These are phyloP conservation scores for Penicillium italicum DNA, from an alignment of 2,329 filamentous ascomycete species.

Conservation along the genomic window DNA sequence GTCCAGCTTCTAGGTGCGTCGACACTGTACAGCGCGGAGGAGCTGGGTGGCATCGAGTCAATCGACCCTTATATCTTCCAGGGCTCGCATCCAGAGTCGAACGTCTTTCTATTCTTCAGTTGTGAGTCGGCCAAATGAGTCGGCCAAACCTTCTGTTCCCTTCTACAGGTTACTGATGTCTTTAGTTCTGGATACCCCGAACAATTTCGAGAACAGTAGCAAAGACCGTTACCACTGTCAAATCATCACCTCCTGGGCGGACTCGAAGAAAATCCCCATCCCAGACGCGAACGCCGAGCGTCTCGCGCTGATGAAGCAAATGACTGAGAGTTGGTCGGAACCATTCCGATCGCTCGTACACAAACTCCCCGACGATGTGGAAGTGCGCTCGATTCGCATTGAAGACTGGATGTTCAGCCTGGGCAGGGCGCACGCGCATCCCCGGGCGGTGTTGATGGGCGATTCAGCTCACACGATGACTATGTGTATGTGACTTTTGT, in stretches of 20 bases:
- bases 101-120: conserved; percentile 54
- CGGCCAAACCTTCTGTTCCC: too few relatives aligned
- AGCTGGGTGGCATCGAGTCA: conserved; percentile 43
- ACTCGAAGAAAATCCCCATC: conserved; percentile 35
- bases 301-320: conserved; percentile 42
- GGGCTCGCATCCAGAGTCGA: conserved; percentile 50
- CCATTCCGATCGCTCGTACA: conserved; percentile 48
- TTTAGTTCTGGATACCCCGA: conserved; percentile 50
- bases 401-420: conserved; percentile 48
- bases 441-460: conserved; percentile 49
- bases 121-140: conserved; percentile 39
- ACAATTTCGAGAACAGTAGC: conserved; percentile 37
- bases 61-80: conserved; percentile 57
- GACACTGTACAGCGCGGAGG: conserved; percentile 39
- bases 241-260: conserved; percentile 53
- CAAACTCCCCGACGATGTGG: conserved; percentile 41
- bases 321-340: conserved; percentile 49
- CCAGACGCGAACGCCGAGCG: conserved; percentile 43
- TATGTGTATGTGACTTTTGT: conserved; percentile 50
- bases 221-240: conserved; percentile 46
- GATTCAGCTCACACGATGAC: conserved; percentile 59
- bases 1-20: conserved; percentile 50
- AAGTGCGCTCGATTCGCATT: conserved; percentile 47
- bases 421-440: conserved; percentile 31
- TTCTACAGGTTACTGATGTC: neutral